Conservation (phyloP, 257 asterid species). For the Agastache rugosa region DNA sequence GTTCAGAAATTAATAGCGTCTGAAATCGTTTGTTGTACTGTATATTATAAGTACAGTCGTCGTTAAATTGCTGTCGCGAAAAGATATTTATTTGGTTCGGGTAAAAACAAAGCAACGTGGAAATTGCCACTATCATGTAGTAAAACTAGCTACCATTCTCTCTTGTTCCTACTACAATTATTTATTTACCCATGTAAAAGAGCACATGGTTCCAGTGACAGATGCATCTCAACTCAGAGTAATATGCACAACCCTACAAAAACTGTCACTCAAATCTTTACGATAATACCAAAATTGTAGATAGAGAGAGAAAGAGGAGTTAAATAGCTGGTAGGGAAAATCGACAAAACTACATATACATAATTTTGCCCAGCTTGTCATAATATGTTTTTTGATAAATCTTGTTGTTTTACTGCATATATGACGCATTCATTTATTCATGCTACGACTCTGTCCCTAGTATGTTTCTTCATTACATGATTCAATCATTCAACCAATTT, state of each 20-base stretch:
- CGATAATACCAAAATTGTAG: conserved; percentile 31
- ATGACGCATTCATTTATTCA: not conserved
- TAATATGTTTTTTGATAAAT: not conserved
- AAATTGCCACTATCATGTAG: not conserved
- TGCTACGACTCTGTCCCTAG: conserved; percentile 29
- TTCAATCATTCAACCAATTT: conserved; percentile 36
- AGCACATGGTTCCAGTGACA: conserved; percentile 35
- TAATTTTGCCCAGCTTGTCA: conserved; percentile 39
- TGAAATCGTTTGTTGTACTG: no score
- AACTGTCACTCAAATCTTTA: conserved; percentile 31
- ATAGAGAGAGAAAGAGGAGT: not conserved
- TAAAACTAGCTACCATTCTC: conserved; percentile 8
- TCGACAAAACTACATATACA: conserved; percentile 19
- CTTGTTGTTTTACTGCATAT: conserved; percentile 23
- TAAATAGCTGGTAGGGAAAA: conserved; percentile 11
- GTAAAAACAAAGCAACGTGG: no score
- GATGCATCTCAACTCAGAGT: conserved; percentile 24
- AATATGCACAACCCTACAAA: conserved; percentile 15
- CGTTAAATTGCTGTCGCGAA: no score
- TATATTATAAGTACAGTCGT: no score
- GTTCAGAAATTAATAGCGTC: no score
- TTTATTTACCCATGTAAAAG: conserved; percentile 3
- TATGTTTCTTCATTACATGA: conserved; percentile 26
- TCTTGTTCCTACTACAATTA: not conserved
- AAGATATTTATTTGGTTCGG: no score